Evolutionary conservation across 2,329 filamentous ascomycete genomes (phyloP), one percentile per base, ranked within the genome.

Genomic region (Chaetomium strumarium): DNA sequence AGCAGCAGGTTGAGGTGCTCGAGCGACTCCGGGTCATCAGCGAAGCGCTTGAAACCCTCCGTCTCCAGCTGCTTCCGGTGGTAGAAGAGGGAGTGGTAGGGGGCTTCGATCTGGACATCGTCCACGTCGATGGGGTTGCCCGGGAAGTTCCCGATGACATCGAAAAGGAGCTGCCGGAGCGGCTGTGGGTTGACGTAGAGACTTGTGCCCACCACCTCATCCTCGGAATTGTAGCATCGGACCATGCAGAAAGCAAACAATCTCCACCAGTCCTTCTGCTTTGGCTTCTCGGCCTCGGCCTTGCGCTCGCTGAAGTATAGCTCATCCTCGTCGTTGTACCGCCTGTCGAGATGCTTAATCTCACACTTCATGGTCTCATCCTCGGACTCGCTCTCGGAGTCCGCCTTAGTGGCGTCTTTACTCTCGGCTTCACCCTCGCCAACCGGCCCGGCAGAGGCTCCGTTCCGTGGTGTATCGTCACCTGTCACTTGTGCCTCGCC

Each of bases 161-260:
- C 63, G 46, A 53, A 46, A n/a, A 64, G 58, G 2, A 65, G 59
- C 44, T 64, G 59, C n/a, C 61, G 58, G 24, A 68, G 57, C 10
- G 64, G 61, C 33, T 59, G 55, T 11, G 63, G 48, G 46, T 68
- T 66, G 36, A 68, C 59, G 45, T 65, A 63, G 16, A 68, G 46
- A 3, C 55, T 52, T 8, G 60, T 64, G 36, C 48, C 55, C n/a
- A 60, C 56, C 9, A 59, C 40, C 6, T 63, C 53, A 3, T 42
- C 55, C 5, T 60, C 52, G 7, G 51, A 48, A 20, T 63, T 53
- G 39, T 60, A 64, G 33, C 56, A 41, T 1, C 58, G 43, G 17
- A 67, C 63, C 7, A 67, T 36, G 50, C 65, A 67, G 38, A 66
- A 65, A n/a, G 66, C 62, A 43, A 58, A 68, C 7, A 61, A 40